Evolutionary conservation across 352 stramenopile genomes (phyloP).

Genomic region (Phytophthora macrochlamydospora): DNA sequence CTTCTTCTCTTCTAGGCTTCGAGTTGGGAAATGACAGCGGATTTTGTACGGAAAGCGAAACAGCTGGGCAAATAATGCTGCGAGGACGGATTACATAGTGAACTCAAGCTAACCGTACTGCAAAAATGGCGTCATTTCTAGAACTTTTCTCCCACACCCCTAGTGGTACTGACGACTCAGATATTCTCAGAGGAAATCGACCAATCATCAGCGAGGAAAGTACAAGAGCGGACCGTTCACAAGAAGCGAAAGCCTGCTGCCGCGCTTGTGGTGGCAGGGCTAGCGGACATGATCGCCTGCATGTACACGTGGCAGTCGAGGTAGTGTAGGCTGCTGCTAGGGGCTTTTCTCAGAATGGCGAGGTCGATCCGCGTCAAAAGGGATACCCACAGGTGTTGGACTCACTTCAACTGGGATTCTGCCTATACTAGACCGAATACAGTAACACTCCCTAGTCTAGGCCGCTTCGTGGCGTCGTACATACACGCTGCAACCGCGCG

Average conservation of each 20-base stretch:
- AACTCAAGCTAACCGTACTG: background rate
- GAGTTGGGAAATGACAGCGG: constrained; percentile 41
- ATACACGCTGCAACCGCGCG: constrained; percentile 1
- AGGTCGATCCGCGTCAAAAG: no score
- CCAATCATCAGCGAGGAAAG: constrained; percentile 21
- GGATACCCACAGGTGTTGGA: background rate
- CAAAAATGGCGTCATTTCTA: background rate
- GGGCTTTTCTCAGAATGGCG: no score
- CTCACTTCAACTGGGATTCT: background rate
- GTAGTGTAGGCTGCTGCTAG: background rate
- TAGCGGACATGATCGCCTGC: no score
- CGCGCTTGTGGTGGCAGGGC: no score
- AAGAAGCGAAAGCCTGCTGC: no score
- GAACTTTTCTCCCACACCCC: background rate
- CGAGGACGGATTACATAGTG: background rate
- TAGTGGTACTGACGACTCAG: background rate
- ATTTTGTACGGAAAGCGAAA: constrained; percentile 9
- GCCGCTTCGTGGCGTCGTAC: constrained; percentile 9
- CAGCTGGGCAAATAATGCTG: constrained; percentile 1
- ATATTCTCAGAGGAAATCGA: background rate
- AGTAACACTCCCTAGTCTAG: background rate
- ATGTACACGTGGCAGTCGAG: no score
- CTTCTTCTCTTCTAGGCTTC: constrained; percentile 18
- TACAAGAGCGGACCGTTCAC: constrained; percentile 28
- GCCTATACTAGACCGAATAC: no score